Evolutionary conservation across 2,329 filamentous ascomycete genomes (phyloP).

Genomic region (Didymella segeticola): DNA sequence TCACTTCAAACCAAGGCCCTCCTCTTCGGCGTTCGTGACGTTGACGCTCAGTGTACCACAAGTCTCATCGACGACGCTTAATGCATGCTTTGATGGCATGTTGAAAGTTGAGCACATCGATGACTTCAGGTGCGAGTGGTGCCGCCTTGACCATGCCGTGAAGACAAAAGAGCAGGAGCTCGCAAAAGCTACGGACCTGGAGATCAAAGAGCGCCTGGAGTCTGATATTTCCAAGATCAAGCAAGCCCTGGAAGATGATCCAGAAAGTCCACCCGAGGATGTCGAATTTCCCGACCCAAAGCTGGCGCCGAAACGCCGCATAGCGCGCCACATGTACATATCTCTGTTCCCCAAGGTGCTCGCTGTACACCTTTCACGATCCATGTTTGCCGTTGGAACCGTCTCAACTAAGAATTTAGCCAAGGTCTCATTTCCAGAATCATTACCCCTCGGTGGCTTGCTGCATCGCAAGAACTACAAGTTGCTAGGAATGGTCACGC

Average conservation of each 20-base stretch:
- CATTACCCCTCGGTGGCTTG: conserved; percentile 80
- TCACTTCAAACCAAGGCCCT: conserved; percentile 85
- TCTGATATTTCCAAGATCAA: conserved; percentile 70
- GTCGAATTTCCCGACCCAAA: conserved; percentile 77
- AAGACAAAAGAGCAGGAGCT: conserved; percentile 68
- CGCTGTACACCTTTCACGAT: conserved; percentile 89
- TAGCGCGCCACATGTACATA: conserved; percentile 86
- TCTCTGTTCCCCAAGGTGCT: conserved; percentile 87
- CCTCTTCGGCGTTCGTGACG: conserved; percentile 85
- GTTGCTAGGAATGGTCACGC: conserved; percentile 85
- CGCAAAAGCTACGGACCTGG: conserved; percentile 44
- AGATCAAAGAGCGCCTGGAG: conserved; percentile 58
- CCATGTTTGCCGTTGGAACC: conserved; percentile 81
- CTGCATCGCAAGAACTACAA: conserved; percentile 81
- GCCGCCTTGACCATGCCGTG: conserved; percentile 81
- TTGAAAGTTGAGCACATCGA: conserved; percentile 96
- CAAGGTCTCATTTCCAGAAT: conserved; percentile 90
- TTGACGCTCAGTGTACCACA: conserved; percentile 91
- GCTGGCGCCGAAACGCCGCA: conserved; percentile 79
- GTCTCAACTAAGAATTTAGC: conserved; percentile 91
- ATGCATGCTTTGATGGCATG: conserved; percentile 88
- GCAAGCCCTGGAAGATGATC: conserved; percentile 76
- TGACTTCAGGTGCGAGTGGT: conserved; percentile 95
- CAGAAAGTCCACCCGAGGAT: conserved; percentile 75
- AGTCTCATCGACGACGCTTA: conserved; percentile 76